These are phyloP conservation scores for Leishmania arabica DNA, from an alignment of 208 protist genomes.

Conservation along the genomic window DNA sequence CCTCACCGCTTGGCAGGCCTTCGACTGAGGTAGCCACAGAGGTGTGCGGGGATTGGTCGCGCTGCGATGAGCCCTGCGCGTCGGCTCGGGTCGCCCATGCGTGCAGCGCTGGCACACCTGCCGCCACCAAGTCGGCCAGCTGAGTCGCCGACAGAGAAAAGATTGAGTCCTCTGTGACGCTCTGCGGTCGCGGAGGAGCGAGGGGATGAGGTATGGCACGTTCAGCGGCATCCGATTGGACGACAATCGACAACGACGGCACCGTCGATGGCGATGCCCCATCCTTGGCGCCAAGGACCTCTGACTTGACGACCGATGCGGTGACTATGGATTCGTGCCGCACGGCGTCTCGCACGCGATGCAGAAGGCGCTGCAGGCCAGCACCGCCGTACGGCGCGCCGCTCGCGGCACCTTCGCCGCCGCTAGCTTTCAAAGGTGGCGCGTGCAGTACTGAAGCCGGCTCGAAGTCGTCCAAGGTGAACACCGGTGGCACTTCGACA, in stretches of 20 bases:
- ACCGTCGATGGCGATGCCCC: background rate
- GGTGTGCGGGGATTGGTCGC: background rate
- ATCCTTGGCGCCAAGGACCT: background rate
- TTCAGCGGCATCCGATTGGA: background rate
- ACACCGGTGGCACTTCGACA: constrained; percentile 25
- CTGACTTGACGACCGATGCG: background rate
- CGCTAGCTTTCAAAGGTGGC: background rate
- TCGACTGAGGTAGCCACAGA: background rate
- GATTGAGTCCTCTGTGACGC: constrained; percentile 64
- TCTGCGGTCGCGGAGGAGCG: constrained; percentile 41
- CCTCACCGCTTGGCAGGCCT: background rate
- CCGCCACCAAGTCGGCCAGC: constrained; percentile 32
- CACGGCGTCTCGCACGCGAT: background rate
- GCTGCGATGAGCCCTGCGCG: background rate
- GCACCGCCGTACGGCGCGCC: too few relatives aligned
- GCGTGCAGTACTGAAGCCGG: background rate
- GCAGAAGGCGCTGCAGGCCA: background rate
- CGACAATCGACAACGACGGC: constrained; percentile 5
- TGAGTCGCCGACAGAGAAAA: constrained; percentile 60
- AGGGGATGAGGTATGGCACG: constrained; percentile 31
- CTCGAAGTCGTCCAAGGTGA: constrained; percentile 7
- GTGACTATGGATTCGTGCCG: background rate
- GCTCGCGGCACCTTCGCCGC: background rate
- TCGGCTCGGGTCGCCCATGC: background rate
- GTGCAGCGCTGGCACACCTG: constrained; percentile 39